phyloP scores from a whole-genome alignment of 208 protist genomes.

The Herpetomonas samuelpessoai region DNA sequence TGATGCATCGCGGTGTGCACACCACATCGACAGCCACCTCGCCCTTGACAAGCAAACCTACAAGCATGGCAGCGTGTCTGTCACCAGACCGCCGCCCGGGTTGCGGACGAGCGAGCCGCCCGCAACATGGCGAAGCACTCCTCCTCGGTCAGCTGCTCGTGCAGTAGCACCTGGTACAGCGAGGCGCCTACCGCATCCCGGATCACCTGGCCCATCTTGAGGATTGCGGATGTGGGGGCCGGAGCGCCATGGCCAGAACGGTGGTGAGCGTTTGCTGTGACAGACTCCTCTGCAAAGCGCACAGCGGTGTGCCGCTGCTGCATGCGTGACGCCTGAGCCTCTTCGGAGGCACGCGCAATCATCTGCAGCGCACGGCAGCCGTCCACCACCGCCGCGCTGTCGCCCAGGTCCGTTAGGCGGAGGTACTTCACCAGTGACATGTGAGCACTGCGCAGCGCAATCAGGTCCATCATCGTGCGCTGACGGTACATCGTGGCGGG shows the following conservation, averaged over 20 bases:
- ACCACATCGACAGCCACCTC: no score
- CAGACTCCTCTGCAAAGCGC: not conserved
- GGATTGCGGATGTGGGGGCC: slow-evolving; percentile 15
- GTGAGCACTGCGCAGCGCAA: slow-evolving; percentile 61
- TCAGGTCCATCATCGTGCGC: slow-evolving; percentile 40
- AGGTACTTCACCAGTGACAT: slow-evolving; percentile 79
- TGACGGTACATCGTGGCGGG: slow-evolving; percentile 43
- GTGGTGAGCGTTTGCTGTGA: not conserved
- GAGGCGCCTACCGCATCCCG: slow-evolving; percentile 51
- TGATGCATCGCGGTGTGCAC: no score
- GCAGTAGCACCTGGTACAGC: slow-evolving; percentile 58
- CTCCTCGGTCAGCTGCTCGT: slow-evolving; percentile 67
- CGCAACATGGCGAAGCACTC: slow-evolving; percentile 57
- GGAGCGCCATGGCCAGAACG: not conserved
- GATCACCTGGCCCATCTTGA: slow-evolving; percentile 53
- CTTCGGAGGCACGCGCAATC: slow-evolving; percentile 41
- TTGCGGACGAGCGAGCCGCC: slow-evolving; percentile 22
- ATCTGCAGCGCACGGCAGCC: slow-evolving; percentile 72
- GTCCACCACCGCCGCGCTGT: slow-evolving; percentile 55
- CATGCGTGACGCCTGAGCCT: slow-evolving; percentile 22
- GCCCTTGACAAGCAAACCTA: no score
- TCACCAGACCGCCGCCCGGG: no score
- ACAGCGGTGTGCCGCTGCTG: not conserved
- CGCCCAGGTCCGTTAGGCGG: slow-evolving; percentile 48
- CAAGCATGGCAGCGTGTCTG: no score